Evolutionary conservation across 2,329 filamentous ascomycete species (phyloP), one percentile per base, ranked within the genome.

Genomic region (Microcyclosporella mali): DNA sequence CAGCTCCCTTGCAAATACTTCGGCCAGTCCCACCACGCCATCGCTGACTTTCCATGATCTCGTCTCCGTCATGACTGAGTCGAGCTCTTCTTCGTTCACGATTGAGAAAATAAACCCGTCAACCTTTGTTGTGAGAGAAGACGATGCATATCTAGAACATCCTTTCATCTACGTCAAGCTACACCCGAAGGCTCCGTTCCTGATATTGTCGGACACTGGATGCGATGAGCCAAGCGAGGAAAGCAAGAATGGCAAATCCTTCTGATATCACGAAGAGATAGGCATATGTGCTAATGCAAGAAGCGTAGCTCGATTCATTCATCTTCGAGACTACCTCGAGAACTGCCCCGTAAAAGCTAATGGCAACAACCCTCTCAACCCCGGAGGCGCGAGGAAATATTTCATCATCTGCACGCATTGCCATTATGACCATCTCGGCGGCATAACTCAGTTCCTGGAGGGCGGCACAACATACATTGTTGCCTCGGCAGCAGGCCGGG

Each of bases 141-240:
- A 69, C 43, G 70, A 73, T 52, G 56, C 55, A 19, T 72, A 62
- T 48, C 47, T 50, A 37, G 70, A 73, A 47, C 59, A 63, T 28
- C 71, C 70, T 2, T 59, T 68, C 45, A 70, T 73, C n/a, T 73
- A 72, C 47, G 64, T 62, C 37, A 73, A 73, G 47, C 30, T 70
- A 2, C 67, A 64, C 44, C 57, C 60, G 3, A 50, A 33, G 7
- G 41, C 38, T 1, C 47, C 59, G 0, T 44, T 66, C 17, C 37
- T 72, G 10, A 53, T 72, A 2, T 51, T 73, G 2, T 64, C 66
- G 11, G 70, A 73, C 43, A 71, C 70, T 3, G 70, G 70, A n/a
- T 71, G 67, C 52, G 65, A 70, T 41, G 58, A 60, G 15, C 59
- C 67, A 14, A 52, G 58, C 17, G 52, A 61, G 16, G 17, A 45